Conservation (phyloP, 768 basidiomycete genomes). For the Fomitopsis pulvina region DNA sequence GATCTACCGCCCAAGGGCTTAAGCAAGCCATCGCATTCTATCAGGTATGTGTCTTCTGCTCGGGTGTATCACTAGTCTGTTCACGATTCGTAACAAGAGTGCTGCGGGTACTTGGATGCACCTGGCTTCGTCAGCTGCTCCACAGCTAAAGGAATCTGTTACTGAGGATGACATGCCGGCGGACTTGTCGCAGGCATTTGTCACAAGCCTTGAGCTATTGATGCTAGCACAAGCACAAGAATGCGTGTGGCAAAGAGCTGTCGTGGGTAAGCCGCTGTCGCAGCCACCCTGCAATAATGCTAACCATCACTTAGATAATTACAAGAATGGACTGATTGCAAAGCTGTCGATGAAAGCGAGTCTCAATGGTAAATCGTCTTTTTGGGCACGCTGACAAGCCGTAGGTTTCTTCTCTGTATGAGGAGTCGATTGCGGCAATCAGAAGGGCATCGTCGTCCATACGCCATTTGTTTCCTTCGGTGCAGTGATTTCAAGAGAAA, state of each 20-base stretch:
- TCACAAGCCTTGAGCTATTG: slow-evolving; percentile 61
- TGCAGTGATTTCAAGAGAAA: slow-evolving; percentile 24
- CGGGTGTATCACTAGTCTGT: background rate
- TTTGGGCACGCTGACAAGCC: background rate
- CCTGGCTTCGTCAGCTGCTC: slow-evolving; percentile 46
- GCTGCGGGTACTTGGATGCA: slow-evolving; percentile 71
- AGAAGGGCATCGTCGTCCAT: slow-evolving; percentile 38
- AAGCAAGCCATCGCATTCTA: slow-evolving; percentile 69
- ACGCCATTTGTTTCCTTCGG: slow-evolving; percentile 45
- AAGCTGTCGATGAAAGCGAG: slow-evolving; percentile 71
- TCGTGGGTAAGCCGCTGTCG: slow-evolving; percentile 55
- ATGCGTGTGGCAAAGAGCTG: slow-evolving; percentile 92
- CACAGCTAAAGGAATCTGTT: slow-evolving; percentile 38
- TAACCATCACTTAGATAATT: slow-evolving; percentile 39
- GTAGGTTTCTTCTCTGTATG: slow-evolving; percentile 63
- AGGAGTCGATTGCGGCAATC: slow-evolving; percentile 37
- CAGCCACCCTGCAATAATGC: no score
- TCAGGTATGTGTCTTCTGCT: slow-evolving; percentile 42
- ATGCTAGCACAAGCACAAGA: slow-evolving; percentile 96
- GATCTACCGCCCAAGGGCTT: slow-evolving; percentile 70
- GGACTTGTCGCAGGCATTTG: slow-evolving; percentile 61
- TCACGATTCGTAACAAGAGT: slow-evolving; percentile 31
- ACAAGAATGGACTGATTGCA: slow-evolving; percentile 78
- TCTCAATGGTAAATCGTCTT: background rate
- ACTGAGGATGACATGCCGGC: slow-evolving; percentile 47